Evolutionary conservation across 805 yeast species (phyloP).

Genomic region (Candida ficus): DNA sequence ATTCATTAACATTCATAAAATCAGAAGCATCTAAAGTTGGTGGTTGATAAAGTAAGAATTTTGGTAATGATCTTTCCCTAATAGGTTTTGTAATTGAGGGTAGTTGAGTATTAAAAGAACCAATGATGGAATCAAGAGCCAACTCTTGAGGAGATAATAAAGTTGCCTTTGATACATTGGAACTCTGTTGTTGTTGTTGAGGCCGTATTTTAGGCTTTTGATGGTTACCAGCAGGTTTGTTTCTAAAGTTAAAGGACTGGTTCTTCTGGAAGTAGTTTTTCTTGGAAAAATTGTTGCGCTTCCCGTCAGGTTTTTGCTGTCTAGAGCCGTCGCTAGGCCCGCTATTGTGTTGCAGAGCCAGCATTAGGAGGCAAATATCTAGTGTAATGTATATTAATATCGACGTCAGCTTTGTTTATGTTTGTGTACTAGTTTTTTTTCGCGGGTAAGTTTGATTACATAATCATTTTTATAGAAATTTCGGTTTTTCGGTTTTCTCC

Average conservation of each 20-base stretch:
- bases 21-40: conserved; percentile 29
- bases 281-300: conserved; percentile 10
- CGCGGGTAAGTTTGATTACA: too few relatives aligned
- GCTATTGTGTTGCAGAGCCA: too few relatives aligned
- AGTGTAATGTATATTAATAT: too few relatives aligned
- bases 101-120: conserved; percentile 19
- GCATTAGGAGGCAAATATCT: too few relatives aligned
- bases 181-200: neutral
- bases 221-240: neutral
- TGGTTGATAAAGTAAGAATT: conserved; percentile 32
- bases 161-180: neutral
- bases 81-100: conserved; percentile 8
- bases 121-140: conserved; percentile 16
- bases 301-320: neutral
- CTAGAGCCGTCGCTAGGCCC: too few relatives aligned
- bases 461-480: too few relatives aligned
- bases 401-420: too few relatives aligned
- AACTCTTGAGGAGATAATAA: conserved; percentile 4
- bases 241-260: conserved; percentile 8
- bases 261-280: conserved; percentile 18
- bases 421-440: too few relatives aligned
- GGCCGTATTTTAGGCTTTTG: neutral
- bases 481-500: too few relatives aligned
- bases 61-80: conserved; percentile 27
- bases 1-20: conserved; percentile 36